These are phyloP conservation scores for Ceratocystis variospora DNA, from an alignment of 2,329 filamentous ascomycete species.

Conservation along the genomic window DNA sequence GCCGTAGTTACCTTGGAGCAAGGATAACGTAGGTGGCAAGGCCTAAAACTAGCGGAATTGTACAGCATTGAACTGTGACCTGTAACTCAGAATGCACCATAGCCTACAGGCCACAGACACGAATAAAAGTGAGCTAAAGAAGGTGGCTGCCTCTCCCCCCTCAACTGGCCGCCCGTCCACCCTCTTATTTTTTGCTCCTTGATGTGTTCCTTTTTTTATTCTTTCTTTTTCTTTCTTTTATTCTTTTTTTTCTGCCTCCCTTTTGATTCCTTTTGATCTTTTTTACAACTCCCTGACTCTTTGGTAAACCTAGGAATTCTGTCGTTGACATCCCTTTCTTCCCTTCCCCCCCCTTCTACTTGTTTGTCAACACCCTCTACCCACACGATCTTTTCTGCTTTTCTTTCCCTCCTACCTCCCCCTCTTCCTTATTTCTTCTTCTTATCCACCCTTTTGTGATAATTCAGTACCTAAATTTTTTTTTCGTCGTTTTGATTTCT, in stretches of 20 bases:
- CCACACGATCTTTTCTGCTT: conserved; percentile 17
- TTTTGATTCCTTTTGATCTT: conserved; percentile 8
- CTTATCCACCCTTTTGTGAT: conserved; percentile 5
- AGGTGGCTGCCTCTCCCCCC: conserved; percentile 15
- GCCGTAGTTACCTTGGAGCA: neutral
- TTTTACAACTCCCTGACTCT: conserved; percentile 4
- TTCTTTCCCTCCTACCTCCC: neutral
- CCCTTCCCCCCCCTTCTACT: conserved; percentile 12
- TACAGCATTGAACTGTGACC: neutral
- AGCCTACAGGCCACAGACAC: neutral
- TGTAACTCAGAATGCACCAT: neutral
- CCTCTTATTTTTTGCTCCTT: conserved; percentile 4
- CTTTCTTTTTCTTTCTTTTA: neutral
- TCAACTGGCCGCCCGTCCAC: neutral
- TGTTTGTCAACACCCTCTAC: conserved; percentile 12
- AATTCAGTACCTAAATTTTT: neutral
- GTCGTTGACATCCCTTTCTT: conserved; percentile 18
- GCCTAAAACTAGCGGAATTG: neutral
- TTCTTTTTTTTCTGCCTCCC: neutral
- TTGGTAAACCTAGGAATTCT: conserved; percentile 19
- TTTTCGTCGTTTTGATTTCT: conserved; percentile 6
- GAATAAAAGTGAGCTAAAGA: conserved; percentile 13
- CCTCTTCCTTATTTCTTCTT: neutral
- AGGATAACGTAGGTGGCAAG: too few species aligned
- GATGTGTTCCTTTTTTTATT: neutral